These are phyloP conservation scores for Diaporthe citrichinensis DNA, from an alignment of 2,329 filamentous ascomycete species.

Conservation along the genomic window DNA sequence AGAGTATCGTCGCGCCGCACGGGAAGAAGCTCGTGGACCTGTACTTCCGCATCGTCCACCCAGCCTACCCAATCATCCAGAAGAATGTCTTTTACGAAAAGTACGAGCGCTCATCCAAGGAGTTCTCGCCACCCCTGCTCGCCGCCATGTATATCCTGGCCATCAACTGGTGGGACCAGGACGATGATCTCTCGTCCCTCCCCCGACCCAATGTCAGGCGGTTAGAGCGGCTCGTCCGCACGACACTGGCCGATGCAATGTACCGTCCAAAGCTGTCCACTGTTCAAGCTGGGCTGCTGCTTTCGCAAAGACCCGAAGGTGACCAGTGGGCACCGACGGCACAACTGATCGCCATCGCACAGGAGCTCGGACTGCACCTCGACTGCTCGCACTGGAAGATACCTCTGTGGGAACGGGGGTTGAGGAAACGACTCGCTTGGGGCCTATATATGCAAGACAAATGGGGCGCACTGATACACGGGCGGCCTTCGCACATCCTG, in stretches of 20 bases:
- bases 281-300: constrained; percentile 67
- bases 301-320: constrained; percentile 64
- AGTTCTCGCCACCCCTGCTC: constrained; percentile 71
- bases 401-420: constrained; percentile 73
- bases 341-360: constrained; percentile 69
- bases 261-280: constrained; percentile 68
- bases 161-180: constrained; percentile 72
- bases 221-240: constrained; percentile 53
- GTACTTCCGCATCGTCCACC: constrained; percentile 75
- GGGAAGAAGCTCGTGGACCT: constrained; percentile 75
- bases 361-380: constrained; percentile 71
- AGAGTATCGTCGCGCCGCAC: constrained; percentile 73
- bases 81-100: constrained; percentile 75
- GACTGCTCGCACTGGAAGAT: constrained; percentile 75
- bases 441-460: constrained; percentile 76
- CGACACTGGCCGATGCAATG: constrained; percentile 63
- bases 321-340: constrained; percentile 65
- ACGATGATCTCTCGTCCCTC: constrained; percentile 63
- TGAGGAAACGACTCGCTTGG: constrained; percentile 74
- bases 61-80: constrained; percentile 70
- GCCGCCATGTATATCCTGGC: constrained; percentile 75
- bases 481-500: constrained; percentile 83
- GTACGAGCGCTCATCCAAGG: constrained; percentile 68
- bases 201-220: constrained; percentile 57
- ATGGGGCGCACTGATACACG: constrained; percentile 89